A percentile compares a stretch with the other conserved stretches of the same genome.
These are phyloP conservation scores for Amanita pseudoporphyria DNA, from an alignment of 768 basidiomycete species.

Conservation along the genomic window DNA sequence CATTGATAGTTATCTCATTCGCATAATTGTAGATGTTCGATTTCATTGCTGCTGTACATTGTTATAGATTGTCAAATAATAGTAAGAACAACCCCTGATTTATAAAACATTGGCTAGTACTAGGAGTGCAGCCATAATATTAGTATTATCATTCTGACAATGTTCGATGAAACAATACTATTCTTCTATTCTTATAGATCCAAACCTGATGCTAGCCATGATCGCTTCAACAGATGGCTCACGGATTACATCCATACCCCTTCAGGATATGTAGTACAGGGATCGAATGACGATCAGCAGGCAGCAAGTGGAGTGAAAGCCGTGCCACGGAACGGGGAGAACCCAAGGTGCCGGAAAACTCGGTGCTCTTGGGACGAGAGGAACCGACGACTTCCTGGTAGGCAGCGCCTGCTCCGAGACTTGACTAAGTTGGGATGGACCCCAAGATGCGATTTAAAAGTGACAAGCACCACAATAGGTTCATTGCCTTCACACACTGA, in stretches of 20 bases:
- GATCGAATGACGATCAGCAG: not conserved
- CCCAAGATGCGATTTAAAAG: constrained; percentile 70
- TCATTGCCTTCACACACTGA: not conserved
- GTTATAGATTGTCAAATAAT: not conserved
- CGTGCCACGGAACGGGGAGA: too few relatives aligned
- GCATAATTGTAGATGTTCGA: not conserved
- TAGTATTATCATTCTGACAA: too few relatives aligned
- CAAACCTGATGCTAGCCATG: not conserved
- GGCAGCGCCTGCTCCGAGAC: constrained; percentile 73
- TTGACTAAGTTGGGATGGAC: constrained; percentile 66
- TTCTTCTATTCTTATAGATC: not conserved
- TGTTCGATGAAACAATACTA: not conserved
- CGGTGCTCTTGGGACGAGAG: constrained; percentile 84
- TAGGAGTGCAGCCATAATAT: too few relatives aligned
- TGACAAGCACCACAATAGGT: too few relatives aligned
- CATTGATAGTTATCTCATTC: not conserved
- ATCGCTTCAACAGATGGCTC: too few relatives aligned
- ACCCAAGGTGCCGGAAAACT: constrained; percentile 68
- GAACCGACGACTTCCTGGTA: constrained; percentile 49
- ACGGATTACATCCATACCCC: not conserved
- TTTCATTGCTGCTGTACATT: not conserved
- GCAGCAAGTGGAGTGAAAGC: too few relatives aligned
- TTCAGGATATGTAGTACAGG: not conserved
- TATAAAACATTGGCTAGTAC: too few relatives aligned
- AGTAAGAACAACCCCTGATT: too few relatives aligned